phyloP scores from a whole-genome alignment of 2,329 filamentous ascomycete species.

The Daldinia sp. region DNA sequence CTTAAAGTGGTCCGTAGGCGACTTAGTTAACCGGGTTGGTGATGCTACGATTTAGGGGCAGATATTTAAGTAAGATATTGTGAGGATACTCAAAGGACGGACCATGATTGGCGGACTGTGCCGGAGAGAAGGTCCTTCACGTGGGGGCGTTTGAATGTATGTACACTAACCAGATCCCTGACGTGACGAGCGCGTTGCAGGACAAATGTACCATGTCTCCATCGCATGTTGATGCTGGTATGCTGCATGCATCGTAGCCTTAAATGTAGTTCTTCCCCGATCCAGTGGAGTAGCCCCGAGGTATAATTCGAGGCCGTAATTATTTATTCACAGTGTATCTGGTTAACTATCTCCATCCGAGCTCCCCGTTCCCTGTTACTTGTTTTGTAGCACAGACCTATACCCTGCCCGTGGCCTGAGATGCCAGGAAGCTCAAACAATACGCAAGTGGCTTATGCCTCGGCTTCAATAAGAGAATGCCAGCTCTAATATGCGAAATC shows the following conservation, averaged over 20 bases:
- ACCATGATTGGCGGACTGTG: not conserved
- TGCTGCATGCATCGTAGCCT: constrained; percentile 4
- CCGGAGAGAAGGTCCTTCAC: not conserved
- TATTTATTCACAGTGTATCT: not conserved
- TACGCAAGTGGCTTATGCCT: not conserved
- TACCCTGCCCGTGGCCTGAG: constrained; percentile 3
- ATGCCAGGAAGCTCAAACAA: constrained; percentile 4
- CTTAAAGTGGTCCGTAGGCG: not conserved
- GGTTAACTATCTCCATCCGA: not conserved
- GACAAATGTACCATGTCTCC: not conserved
- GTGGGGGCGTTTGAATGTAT: not conserved
- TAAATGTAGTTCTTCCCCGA: constrained; percentile 10
- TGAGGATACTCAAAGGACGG: not conserved
- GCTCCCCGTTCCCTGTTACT: not conserved
- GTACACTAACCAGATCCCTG: not conserved
- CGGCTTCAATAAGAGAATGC: not conserved
- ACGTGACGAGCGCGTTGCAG: not conserved
- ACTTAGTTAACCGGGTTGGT: not conserved
- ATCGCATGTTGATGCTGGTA: not conserved
- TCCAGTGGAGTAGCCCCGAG: constrained; percentile 2
- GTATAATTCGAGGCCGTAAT: not conserved
- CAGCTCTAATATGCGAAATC: not conserved
- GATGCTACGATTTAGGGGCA: not conserved
- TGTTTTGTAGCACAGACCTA: constrained; percentile 6
- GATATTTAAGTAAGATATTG: not conserved